Evolutionary conservation across 1,284 basidiomycete genomes (phyloP).

Genomic region (Leccinum subspadiceum): DNA sequence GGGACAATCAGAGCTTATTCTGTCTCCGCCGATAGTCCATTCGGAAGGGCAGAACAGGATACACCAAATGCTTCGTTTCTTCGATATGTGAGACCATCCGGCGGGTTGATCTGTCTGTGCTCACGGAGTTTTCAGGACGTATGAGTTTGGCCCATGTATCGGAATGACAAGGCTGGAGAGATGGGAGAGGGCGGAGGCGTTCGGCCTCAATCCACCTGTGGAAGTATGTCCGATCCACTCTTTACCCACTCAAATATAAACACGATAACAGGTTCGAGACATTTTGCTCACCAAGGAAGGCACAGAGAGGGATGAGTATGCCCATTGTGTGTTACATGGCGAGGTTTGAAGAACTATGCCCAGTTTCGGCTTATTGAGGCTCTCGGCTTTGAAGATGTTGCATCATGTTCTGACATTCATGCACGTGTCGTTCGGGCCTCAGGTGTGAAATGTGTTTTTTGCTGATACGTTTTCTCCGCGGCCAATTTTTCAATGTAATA

Average conservation of each 20-base stretch:
- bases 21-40: slow-evolving; percentile 48
- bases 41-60: slow-evolving; percentile 58
- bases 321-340: slow-evolving; percentile 50
- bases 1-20: not conserved
- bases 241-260: not conserved
- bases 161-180: slow-evolving; percentile 82
- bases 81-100: slow-evolving; percentile 60
- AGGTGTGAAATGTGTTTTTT: not conserved
- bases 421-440: not conserved
- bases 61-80: slow-evolving; percentile 74
- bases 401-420: not conserved
- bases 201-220: slow-evolving; percentile 81
- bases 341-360: slow-evolving; percentile 36
- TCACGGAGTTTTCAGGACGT: slow-evolving; percentile 45
- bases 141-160: slow-evolving; percentile 84
- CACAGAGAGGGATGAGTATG: slow-evolving; percentile 40
- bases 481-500: not conserved
- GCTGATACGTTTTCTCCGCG: not conserved
- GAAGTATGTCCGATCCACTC: slow-evolving; percentile 51
- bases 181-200: slow-evolving; percentile 81
- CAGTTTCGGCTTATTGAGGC: not conserved
- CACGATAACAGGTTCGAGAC: slow-evolving; percentile 58
- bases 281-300: slow-evolving; percentile 66
- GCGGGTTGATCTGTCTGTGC: not conserved
- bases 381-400: not conserved